Conservation (phyloP, 139 green algal genomes). For the Micromonas commoda region DNA sequence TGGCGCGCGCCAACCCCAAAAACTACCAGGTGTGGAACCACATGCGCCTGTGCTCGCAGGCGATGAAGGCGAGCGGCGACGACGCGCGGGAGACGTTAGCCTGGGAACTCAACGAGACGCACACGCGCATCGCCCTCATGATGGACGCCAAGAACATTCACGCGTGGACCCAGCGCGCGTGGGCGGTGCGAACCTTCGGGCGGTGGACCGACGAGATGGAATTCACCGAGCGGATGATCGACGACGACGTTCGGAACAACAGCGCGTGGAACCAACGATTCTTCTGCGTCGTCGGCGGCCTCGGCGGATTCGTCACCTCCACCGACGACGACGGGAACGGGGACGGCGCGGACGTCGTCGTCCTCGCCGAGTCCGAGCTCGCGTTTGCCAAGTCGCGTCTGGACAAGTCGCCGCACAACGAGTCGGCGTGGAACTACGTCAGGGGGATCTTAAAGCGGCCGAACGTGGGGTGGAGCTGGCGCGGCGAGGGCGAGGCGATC, state of each 20-base stretch:
- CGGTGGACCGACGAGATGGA: background rate
- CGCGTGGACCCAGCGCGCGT: conserved; percentile 14
- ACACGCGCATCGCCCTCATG: too few relatives aligned
- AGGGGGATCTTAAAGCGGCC: background rate
- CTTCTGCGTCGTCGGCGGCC: background rate
- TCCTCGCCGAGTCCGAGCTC: background rate
- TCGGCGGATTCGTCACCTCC: background rate
- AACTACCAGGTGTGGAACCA: conserved; percentile 22
- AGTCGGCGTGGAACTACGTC: conserved; percentile 7
- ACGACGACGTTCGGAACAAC: background rate
- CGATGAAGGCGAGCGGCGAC: background rate
- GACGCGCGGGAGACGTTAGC: too few relatives aligned
- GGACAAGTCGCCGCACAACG: background rate
- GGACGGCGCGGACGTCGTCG: background rate
- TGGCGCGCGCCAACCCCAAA: background rate
- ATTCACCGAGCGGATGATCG: background rate
- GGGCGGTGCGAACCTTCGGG: background rate
- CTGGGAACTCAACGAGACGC: too few relatives aligned
- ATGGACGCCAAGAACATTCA: conserved; percentile 3
- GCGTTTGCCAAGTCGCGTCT: background rate
- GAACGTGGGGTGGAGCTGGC: background rate
- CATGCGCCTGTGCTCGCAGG: background rate
- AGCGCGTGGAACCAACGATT: conserved; percentile 3
- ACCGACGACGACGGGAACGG: background rate
- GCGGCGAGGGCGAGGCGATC: background rate